Evolutionary conservation across 352 stramenopile genomes (phyloP), one percentile per base, ranked within the genome.

Genomic region (Pythium monospermum): DNA sequence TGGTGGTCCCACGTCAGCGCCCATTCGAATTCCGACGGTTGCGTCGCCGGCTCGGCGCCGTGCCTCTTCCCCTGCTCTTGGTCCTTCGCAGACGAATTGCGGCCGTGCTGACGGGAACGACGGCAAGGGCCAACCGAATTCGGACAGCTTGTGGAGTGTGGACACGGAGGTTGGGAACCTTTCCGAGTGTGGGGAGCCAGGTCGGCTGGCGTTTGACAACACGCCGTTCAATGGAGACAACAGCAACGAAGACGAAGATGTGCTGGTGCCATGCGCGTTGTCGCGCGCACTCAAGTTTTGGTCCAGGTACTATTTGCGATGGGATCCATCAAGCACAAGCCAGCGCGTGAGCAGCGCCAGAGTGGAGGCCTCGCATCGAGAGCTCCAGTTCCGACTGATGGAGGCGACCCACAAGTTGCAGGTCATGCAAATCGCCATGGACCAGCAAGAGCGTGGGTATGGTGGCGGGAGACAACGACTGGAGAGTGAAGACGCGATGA

Each of bases 251-350:
- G 53, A 61, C 3, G 70, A 83, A 44, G 70, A 88, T 44, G 71
- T 91, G 31, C 76, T 93, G 16, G 63, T 87, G 8, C 83, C 80
- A 21, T 85, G 75, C 31, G 76, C 67, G 21, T 73, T 75, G 39
- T 77, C 85, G 15, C 87, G 86, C 23, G 70, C 76, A 30, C 56
- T 94, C 11, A 63, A 69, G 33, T 89, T 94, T 22, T 94, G 83
- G 83, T 66, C 71, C 12, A 68, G 77, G 15, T 94, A 91, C 50
- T 94, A 91, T 31, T 48, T 94, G 49, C 76, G 83, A 5, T 91
- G 79, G 76, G 78, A 94, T 36, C 69, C 79, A 0, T 73, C 67
- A 2, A 74, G 67, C 6, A 66, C 75, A 23, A 71, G 74, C 30
- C 72, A 87, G 18, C 72, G 80, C 12, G 74, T 88, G 18, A 69